Conservation (phyloP, 2,329 filamentous ascomycete species). For the Epichloe festucae region DNA sequence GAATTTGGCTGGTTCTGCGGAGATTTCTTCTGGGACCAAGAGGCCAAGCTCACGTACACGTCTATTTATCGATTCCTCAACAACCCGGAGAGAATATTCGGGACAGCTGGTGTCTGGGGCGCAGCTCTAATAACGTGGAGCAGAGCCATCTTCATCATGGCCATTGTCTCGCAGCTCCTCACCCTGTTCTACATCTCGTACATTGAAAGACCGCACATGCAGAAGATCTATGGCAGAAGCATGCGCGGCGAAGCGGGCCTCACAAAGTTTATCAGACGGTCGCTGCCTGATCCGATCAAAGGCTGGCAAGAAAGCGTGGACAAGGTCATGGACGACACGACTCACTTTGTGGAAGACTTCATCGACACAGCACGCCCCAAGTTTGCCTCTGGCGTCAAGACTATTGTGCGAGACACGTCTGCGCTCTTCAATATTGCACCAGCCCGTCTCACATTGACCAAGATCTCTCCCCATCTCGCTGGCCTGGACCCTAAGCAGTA, state of each 20-base stretch:
- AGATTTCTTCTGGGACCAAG: slow-evolving; percentile 93
- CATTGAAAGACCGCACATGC: slow-evolving; percentile 94
- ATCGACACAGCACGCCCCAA: slow-evolving; percentile 76
- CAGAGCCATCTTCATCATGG: slow-evolving; percentile 72
- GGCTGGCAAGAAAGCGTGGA: slow-evolving; percentile 80
- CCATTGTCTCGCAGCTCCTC: slow-evolving; percentile 71
- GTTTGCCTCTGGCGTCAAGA: slow-evolving; percentile 72
- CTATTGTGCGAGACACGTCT: slow-evolving; percentile 76
- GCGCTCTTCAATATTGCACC: slow-evolving; percentile 84
- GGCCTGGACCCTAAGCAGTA: slow-evolving; percentile 73
- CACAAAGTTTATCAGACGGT: slow-evolving; percentile 79
- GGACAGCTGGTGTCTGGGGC: slow-evolving; percentile 90
- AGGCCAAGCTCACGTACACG: slow-evolving; percentile 81
- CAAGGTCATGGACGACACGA: slow-evolving; percentile 71
- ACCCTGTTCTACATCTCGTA: slow-evolving; percentile 82
- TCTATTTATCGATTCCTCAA: slow-evolving; percentile 98
- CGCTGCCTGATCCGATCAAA: slow-evolving; percentile 70
- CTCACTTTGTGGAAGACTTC: slow-evolving; percentile 83
- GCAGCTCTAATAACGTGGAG: slow-evolving; percentile 89
- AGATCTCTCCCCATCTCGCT: slow-evolving; percentile 65
- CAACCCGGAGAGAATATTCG: slow-evolving; percentile 89
- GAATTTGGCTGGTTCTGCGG: slow-evolving; percentile 99
- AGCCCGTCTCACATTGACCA: slow-evolving; percentile 69
- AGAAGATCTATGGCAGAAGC: slow-evolving; percentile 83
- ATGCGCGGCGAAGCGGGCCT: slow-evolving; percentile 80